Evolutionary conservation across 2,329 filamentous ascomycete species (phyloP), one percentile per base, ranked within the genome.

Genomic region (Bertia moriformis): DNA sequence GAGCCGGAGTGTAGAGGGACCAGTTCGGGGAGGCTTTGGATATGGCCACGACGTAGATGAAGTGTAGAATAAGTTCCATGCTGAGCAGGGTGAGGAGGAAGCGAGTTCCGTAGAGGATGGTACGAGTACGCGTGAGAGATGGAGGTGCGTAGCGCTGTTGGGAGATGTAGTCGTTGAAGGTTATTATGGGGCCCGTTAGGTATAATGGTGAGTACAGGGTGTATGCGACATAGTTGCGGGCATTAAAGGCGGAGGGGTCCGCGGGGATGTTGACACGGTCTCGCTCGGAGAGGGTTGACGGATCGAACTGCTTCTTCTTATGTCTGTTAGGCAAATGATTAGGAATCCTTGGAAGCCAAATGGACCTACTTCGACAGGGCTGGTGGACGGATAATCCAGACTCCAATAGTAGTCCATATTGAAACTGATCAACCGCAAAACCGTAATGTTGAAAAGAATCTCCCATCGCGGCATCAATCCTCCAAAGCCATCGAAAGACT

Each of bases 401-500:
- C 84, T 91, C 89, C 91, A 98, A 56, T 93, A 89, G 56, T 93
- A 88, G 59, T 98, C 91, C 53, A 98, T 60, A 56, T 96, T 96
- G 69, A 94, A 98, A 56, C 89, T 95, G 50, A 98, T 87, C 37
- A 96, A 67, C 4, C 91, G 79, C 41, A 98, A 64, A 18, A 96
- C 80, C 3, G 89, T 95, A 44, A 98, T 76, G 52, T 98, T 98
- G 69, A 98, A 98, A 4, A 95, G 69, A n/a, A 98, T 78, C 56
- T 96, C 86, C 91, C 91, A 98, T 42, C 89, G 73, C 0, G 80
- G 68, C 54, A 93, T 78, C n/a, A 98, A 63, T 1, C 91, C 91
- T 4, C 85, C 78, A 46, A 81, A 80, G 39, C 69, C 67, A 58
- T 98, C 91, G 14, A 96, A 63, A 64, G 73, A 83, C 33, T 66